These are phyloP conservation scores for Canavalia gladiata DNA, from an alignment of 306 rosid genomes.

Conservation along the genomic window DNA sequence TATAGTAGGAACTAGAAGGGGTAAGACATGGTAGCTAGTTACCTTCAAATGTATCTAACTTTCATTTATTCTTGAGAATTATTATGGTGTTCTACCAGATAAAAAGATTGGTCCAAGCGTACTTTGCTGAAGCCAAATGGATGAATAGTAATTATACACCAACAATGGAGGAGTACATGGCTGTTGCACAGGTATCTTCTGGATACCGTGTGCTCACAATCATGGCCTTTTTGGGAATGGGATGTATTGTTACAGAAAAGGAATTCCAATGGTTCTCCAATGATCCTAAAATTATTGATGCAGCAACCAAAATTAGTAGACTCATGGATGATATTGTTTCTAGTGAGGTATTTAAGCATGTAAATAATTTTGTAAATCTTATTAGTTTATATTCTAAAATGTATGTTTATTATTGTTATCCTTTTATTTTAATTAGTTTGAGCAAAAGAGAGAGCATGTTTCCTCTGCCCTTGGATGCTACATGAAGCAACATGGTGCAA, in stretches of 20 bases:
- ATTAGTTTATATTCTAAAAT: not conserved
- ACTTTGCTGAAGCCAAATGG: too few species aligned
- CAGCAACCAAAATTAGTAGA: slow-evolving; percentile 25
- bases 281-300: slow-evolving; percentile 42
- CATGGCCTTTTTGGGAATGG: slow-evolving; percentile 21
- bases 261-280: slow-evolving; percentile 45
- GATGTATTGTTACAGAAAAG: slow-evolving; percentile 6
- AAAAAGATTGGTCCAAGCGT: too few species aligned
- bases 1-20: too few species aligned
- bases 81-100: too few species aligned
- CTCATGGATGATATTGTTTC: slow-evolving; percentile 16
- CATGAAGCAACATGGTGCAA: slow-evolving; percentile 35
- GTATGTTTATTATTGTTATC: too few species aligned
- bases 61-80: too few species aligned
- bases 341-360: slow-evolving; percentile 5
- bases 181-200: not conserved
- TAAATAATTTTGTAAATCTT: too few species aligned
- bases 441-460: slow-evolving; percentile 45
- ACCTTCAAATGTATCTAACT: too few species aligned
- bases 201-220: slow-evolving; percentile 4
- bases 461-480: slow-evolving; percentile 40
- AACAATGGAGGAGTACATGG: too few species aligned
- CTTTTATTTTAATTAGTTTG: slow-evolving; percentile 23
- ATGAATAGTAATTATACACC: too few species aligned
- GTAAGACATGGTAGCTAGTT: too few species aligned